Conservation (phyloP, 2,329 filamentous ascomycete species). For the Beauveria sp. region DNA sequence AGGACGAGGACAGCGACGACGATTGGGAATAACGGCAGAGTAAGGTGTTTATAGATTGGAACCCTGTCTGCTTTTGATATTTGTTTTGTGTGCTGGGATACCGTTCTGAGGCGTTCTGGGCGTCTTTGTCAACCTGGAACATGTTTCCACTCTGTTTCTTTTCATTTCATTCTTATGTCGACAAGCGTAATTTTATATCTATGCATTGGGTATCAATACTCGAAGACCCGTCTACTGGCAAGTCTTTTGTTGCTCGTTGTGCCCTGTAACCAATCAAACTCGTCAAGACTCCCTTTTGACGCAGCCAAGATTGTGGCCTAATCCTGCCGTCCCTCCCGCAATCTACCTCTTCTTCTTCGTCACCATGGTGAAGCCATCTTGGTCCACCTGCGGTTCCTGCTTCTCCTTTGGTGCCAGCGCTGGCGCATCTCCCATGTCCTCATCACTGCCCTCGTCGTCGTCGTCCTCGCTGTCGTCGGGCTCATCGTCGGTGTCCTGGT, state of each 20-base stretch:
- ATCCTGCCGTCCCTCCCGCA: neutral
- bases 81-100: neutral
- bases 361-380: slow-evolving; percentile 75
- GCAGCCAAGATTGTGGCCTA: neutral
- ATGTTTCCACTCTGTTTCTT: neutral
- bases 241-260: neutral
- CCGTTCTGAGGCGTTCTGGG: slow-evolving; percentile 4
- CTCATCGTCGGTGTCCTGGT: slow-evolving; percentile 52
- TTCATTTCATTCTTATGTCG: neutral
- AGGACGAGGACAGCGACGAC: slow-evolving; percentile 58
- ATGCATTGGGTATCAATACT: slow-evolving; percentile 14
- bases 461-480: slow-evolving; percentile 42
- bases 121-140: neutral
- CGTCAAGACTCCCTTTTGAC: neutral
- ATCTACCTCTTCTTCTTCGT: slow-evolving; percentile 56
- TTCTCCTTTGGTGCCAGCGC: slow-evolving; percentile 54
- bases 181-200: slow-evolving; percentile 9
- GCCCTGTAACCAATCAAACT: neutral
- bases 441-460: slow-evolving; percentile 44
- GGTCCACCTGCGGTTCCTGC: slow-evolving; percentile 63
- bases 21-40: slow-evolving; percentile 59
- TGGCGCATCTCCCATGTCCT: slow-evolving; percentile 61
- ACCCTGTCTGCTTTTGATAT: neutral
- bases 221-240: neutral
- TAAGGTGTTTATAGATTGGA: no score